Base-by-base conservation (phyloP, 202 grass and related monocot species). In the Bolboschoenoplectus hybrid region DNA sequence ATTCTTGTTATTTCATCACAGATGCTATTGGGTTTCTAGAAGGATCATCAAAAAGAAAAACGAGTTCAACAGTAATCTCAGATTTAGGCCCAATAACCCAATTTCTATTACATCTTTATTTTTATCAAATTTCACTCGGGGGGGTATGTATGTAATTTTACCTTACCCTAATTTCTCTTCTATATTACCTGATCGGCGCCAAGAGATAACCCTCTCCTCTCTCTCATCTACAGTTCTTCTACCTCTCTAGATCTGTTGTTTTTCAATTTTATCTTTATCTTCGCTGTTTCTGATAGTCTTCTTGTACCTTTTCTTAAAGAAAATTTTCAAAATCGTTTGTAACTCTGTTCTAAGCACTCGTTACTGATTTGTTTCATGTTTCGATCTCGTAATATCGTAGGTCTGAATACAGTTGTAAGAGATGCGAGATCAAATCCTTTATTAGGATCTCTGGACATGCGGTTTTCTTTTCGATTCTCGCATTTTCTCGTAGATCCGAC, bases 401-500 rank as follows among this genome's bases (percentile, higher is more conserved):
- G 85, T 87, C 75, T 40, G 70, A 53, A 70, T 46, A 14, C 11
- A 35, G 4, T 82, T 20, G 20, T 78, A 86, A 88, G 86, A 88
- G 86, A n/a, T 92, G 94, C 89, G 10, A 92, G 38, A 94, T 74
- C 41, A 83, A 9, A 89, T 8, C 55, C 4, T 17, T 6, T n/a
- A n/a, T 65, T 53, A 34, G 90, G 87, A 84, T 74, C 85, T 88
- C 63, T 94, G 94, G 94, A 97, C 94, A 87, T 92, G 92, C 84
- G 84, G 77, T 8, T 87, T 93, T 52, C 38, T 17, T 3, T 10
- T 88, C 74, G 83, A 92, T 92, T 66, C 70, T 67, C 67, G 94
- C 91, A 93, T 92, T 97, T 97, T 93, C 94, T 97, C 89, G 89
- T 90, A 90, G 91, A 9, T 79, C 62, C 82, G 74, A 97, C 91